Evolutionary conservation across 495 filamentous ascomycete genomes (phyloP).

Genomic region (Penicillium silybi): DNA sequence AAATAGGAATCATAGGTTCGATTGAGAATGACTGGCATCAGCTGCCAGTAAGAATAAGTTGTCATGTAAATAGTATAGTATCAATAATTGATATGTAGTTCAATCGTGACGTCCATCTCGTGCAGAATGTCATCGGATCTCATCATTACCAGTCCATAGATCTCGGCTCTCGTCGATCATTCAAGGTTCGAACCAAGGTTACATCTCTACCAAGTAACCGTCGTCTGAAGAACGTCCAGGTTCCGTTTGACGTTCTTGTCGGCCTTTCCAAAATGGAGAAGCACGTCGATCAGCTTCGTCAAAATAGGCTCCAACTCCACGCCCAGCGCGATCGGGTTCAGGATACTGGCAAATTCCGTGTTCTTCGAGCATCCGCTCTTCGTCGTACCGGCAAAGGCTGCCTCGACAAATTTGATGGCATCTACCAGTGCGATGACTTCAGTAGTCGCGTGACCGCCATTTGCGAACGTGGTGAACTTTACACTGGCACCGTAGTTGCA

Average conservation of each 20-base stretch:
- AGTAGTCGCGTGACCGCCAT: constrained; percentile 29
- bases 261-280: constrained; percentile 10
- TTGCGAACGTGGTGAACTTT: constrained; percentile 27
- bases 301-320: constrained; percentile 27
- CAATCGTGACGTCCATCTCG: too few species aligned
- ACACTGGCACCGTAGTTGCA: constrained; percentile 25
- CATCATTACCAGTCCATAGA: constrained; percentile 2
- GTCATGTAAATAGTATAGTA: neutral
- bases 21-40: neutral
- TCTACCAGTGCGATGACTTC: constrained; percentile 24
- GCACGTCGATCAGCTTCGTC: constrained; percentile 18
- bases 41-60: neutral
- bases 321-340: constrained; percentile 29
- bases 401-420: constrained; percentile 22
- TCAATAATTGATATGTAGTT: too few species aligned
- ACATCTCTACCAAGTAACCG: constrained; percentile 3
- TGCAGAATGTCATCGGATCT: neutral
- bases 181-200: neutral
- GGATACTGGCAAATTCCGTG: constrained; percentile 16
- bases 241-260: constrained; percentile 22
- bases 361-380: constrained; percentile 18
- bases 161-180: neutral
- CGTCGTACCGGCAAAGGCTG: constrained; percentile 26
- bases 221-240: constrained; percentile 8
- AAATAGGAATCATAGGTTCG: constrained; percentile 12